Percentiles rank a stretch among this genome's conserved stretches.
phyloP scores from a whole-genome alignment of 345 rosid genomes.

The Passiflora organensis region DNA sequence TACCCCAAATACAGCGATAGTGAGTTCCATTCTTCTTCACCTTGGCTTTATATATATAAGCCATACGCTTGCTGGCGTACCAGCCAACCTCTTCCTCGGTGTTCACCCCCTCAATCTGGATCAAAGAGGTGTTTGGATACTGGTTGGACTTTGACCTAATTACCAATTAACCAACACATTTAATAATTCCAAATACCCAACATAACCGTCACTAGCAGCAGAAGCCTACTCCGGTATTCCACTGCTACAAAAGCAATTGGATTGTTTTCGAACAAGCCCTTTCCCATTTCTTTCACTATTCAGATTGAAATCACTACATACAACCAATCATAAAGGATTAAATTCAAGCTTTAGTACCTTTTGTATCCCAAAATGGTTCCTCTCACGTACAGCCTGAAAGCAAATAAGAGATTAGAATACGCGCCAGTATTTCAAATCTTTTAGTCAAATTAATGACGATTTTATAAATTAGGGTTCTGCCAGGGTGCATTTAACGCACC shows the following conservation, averaged over 20 bases:
- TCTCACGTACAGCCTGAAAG: constrained; percentile 66
- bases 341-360: constrained; percentile 39
- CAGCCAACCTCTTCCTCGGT: constrained; percentile 74
- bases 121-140: constrained; percentile 68
- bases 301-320: too few species aligned
- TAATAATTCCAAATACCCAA: not conserved
- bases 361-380: constrained; percentile 87
- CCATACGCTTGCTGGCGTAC: constrained; percentile 85
- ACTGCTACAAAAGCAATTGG: not conserved
- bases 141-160: constrained; percentile 87
- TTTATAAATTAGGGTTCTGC: not conserved
- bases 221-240: too few species aligned
- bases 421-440: not conserved
- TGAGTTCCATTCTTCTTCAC: constrained; percentile 74
- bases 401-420: not conserved
- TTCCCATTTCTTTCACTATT: too few species aligned
- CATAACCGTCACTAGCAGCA: not conserved
- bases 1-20: constrained; percentile 96
- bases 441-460: too few species aligned
- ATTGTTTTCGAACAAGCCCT: too few species aligned
- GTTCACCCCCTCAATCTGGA: constrained; percentile 91
- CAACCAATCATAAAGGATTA: too few species aligned
- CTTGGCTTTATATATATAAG: constrained; percentile 88
- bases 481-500: constrained; percentile 29
- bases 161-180: not conserved